Percentiles rank a stretch among this genome's conserved stretches.
These are phyloP conservation scores for Pilatotrama ljubarskyi DNA, from an alignment of 768 basidiomycete genomes.

Conservation along the genomic window DNA sequence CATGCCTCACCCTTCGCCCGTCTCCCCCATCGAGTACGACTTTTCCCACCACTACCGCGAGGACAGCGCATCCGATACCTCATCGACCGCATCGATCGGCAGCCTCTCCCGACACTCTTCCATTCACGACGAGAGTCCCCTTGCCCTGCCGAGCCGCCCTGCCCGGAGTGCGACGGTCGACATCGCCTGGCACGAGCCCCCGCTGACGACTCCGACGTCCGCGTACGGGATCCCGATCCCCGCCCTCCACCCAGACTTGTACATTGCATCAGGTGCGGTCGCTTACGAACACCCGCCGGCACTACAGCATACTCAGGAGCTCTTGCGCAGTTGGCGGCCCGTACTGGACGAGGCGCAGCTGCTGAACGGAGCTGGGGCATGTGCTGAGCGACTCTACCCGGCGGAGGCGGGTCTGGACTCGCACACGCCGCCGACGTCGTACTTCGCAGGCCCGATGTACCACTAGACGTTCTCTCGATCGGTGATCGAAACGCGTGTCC, in stretches of 20 bases:
- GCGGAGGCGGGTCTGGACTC: neutral
- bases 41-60: conserved; percentile 14
- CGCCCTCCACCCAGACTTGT: conserved; percentile 6
- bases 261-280: conserved; percentile 6
- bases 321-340: conserved; percentile 12
- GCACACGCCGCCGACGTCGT: conserved; percentile 6
- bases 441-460: conserved; percentile 13
- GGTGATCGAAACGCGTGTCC: neutral
- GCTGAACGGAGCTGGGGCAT: neutral
- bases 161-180: neutral
- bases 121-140: neutral
- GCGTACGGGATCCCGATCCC: conserved; percentile 5
- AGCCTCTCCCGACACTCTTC: conserved; percentile 5
- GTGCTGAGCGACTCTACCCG: conserved; percentile 1
- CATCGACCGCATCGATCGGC: conserved; percentile 10
- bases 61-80: conserved; percentile 9
- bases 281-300: neutral
- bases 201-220: neutral
- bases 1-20: neutral
- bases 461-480: conserved; percentile 6
- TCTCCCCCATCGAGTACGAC: conserved; percentile 6
- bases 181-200: conserved; percentile 6
- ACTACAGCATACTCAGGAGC: conserved; percentile 1
- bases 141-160: neutral
- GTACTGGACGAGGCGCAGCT: conserved; percentile 2